These are phyloP conservation scores for Wickerhamiella brachini DNA, from an alignment of 805 yeast genomes.

Conservation along the genomic window DNA sequence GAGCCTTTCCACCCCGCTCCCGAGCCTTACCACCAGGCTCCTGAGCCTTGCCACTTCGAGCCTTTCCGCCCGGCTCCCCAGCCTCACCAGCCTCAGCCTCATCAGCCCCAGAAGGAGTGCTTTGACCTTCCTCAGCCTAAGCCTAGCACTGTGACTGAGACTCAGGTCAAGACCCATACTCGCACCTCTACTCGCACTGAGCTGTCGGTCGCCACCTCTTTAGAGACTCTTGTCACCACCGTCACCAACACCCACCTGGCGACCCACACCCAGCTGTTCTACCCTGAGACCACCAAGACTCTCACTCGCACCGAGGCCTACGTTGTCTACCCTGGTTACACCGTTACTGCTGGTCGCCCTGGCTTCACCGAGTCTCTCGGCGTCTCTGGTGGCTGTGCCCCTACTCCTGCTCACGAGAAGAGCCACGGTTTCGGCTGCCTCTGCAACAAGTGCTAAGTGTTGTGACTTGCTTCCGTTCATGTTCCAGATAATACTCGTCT, in stretches of 20 bases:
- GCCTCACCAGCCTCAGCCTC: neutral
- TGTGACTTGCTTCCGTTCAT: neutral
- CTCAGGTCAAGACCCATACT: neutral
- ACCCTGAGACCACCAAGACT: conserved; percentile 8
- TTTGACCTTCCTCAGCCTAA: neutral
- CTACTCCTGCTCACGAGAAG: neutral
- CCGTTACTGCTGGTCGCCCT: neutral
- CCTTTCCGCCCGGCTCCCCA: neutral
- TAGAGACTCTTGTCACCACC: conserved; percentile 5
- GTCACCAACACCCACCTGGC: conserved; percentile 2
- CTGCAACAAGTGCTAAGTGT: neutral
- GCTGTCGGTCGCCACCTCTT: neutral
- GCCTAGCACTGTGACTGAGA: neutral
- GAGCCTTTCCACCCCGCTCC: neutral
- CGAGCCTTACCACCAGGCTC: neutral
- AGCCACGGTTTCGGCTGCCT: neutral
- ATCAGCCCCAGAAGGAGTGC: neutral
- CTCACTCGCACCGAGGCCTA: conserved; percentile 8
- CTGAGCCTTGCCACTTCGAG: neutral
- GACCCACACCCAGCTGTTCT: conserved; percentile 5
- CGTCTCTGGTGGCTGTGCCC: neutral
- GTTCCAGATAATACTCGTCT: neutral
- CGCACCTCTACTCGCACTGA: neutral
- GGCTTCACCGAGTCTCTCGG: neutral
- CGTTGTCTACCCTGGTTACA: conserved; percentile 6